phyloP scores from a whole-genome alignment of 2,329 filamentous ascomycete species.

The Leptographium radiaticola region DNA sequence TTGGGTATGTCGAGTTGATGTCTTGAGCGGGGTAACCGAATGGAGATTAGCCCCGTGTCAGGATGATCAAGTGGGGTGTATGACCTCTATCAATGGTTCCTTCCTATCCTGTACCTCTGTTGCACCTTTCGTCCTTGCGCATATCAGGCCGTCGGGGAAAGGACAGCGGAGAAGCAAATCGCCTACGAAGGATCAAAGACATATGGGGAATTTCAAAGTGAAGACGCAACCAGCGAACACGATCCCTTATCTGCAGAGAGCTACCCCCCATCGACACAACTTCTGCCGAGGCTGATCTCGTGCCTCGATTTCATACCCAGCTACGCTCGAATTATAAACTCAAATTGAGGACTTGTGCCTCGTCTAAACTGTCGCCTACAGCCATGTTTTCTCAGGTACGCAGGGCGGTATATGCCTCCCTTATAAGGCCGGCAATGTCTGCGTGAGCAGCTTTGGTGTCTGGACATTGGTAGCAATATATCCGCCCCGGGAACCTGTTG shows the following conservation, averaged over 20 bases:
- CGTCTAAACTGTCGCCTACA: not conserved
- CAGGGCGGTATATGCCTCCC: not conserved
- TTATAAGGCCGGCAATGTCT: not conserved
- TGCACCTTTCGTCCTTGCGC: not conserved
- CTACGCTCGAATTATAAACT: not conserved
- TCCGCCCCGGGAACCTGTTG: not conserved
- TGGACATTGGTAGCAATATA: not conserved
- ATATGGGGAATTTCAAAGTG: not conserved
- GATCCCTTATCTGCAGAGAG: not conserved
- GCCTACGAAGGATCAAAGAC: not conserved
- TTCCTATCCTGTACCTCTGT: not conserved
- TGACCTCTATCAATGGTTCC: not conserved
- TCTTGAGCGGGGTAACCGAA: not conserved
- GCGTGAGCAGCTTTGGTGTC: too few species aligned
- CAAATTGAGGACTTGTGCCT: not conserved
- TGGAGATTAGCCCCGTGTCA: not conserved
- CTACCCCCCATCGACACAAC: not conserved
- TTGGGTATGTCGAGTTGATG: not conserved
- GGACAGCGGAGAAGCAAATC: not conserved
- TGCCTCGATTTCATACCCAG: not conserved
- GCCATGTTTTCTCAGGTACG: slow-evolving; percentile 6
- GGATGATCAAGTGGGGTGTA: not conserved
- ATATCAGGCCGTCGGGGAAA: not conserved
- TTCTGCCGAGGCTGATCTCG: not conserved
- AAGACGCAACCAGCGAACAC: not conserved